These are phyloP conservation scores for Solanum lignicaule DNA, from an alignment of 257 asterid genomes.

Conservation along the genomic window DNA sequence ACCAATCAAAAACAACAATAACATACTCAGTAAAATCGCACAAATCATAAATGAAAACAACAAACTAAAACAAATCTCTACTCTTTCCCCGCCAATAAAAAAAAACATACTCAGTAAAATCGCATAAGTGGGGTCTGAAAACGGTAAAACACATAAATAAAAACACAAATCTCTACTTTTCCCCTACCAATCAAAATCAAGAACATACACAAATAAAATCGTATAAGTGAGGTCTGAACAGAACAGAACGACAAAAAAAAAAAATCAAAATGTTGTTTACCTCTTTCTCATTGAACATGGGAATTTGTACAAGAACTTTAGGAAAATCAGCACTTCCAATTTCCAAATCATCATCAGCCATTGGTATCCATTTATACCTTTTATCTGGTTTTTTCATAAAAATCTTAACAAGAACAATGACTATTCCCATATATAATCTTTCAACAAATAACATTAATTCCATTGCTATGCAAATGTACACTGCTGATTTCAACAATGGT, in stretches of 20 bases:
- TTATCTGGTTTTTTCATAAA: conserved; percentile 82
- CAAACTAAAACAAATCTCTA: not conserved
- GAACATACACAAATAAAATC: not conserved
- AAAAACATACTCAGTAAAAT: not conserved
- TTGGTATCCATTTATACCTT: conserved; percentile 68
- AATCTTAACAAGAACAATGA: conserved; percentile 63
- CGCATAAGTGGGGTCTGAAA: not conserved
- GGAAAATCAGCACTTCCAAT: conserved; percentile 48
- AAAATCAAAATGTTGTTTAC: conserved; percentile 9
- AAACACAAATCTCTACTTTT: not conserved
- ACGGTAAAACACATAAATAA: no score
- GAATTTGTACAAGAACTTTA: conserved; percentile 81
- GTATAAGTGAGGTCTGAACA: not conserved
- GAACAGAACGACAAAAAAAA: no score
- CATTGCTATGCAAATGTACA: conserved; percentile 72
- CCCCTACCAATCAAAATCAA: not conserved
- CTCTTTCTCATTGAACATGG: conserved; percentile 90
- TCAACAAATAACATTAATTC: conserved; percentile 82
- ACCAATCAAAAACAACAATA: not conserved
- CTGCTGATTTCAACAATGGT: conserved; percentile 51
- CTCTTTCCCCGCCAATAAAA: not conserved
- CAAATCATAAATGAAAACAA: not conserved
- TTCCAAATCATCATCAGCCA: conserved; percentile 80
- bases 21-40: not conserved
- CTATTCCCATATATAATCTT: conserved; percentile 89